phyloP scores from a whole-genome alignment of 129 eudicot genomes.

The Sambucus nigra region DNA sequence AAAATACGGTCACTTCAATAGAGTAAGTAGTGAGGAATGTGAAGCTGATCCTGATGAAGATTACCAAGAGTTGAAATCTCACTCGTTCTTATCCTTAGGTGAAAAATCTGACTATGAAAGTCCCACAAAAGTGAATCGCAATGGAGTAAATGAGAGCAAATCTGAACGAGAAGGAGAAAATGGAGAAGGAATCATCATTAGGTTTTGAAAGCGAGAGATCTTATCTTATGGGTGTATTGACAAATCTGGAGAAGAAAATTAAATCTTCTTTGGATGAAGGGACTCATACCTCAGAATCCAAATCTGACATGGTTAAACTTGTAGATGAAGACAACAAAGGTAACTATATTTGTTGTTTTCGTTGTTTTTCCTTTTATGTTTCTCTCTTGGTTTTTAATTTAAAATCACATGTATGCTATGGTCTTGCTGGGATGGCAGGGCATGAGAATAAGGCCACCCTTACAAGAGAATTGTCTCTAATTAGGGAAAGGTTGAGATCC shows the following conservation, averaged over 20 bases:
- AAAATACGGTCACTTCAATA: constrained; percentile 25
- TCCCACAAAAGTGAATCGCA: no score
- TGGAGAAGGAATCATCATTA: constrained; percentile 26
- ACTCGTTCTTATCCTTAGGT: constrained; percentile 29
- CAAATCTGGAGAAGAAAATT: constrained; percentile 45
- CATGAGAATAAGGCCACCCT: constrained; percentile 38
- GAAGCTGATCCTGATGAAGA: constrained; percentile 45
- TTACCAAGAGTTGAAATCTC: constrained; percentile 59
- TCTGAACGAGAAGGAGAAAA: constrained; percentile 23
- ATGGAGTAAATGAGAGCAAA: constrained; percentile 23
- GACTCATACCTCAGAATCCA: constrained; percentile 3
- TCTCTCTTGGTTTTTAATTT: background rate
- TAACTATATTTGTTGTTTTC: constrained; percentile 4
- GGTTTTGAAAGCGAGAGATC: constrained; percentile 65
- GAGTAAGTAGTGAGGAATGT: constrained; percentile 21
- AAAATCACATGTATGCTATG: no score
- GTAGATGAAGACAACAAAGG: constrained; percentile 28
- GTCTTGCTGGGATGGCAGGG: constrained; percentile 26
- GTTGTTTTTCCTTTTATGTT: background rate
- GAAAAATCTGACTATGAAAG: constrained; percentile 45
- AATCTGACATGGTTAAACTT: constrained; percentile 10
- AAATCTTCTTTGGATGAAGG: constrained; percentile 27
- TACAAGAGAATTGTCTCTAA: constrained; percentile 52
- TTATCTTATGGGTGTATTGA: constrained; percentile 46
- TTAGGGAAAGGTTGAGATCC: constrained; percentile 60